phyloP scores from a whole-genome alignment of 1,284 basidiomycete genomes.

The Cutaneotrichosporon mucoides region DNA sequence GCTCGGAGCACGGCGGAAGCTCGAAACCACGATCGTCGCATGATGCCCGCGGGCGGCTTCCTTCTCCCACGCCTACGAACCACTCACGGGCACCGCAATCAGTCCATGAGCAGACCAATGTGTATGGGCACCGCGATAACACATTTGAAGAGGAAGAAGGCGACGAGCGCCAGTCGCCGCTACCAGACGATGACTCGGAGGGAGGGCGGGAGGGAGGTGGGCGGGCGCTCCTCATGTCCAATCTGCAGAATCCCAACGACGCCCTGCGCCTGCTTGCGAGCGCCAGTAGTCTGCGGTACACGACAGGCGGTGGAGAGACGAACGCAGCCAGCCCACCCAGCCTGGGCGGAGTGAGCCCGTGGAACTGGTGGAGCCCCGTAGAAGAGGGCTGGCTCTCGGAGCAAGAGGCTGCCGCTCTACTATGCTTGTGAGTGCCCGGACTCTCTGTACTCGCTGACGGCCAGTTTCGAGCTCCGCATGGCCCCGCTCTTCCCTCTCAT shows the following conservation, averaged over 20 bases:
- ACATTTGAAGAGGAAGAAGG: background rate
- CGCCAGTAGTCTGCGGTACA: slow-evolving; percentile 5
- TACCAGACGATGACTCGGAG: background rate
- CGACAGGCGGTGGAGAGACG: background rate
- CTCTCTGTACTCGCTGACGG: background rate
- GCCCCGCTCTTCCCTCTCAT: slow-evolving; percentile 16
- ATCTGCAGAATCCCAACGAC: slow-evolving; percentile 17
- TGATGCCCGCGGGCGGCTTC: too few relatives aligned
- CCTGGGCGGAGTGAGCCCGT: background rate
- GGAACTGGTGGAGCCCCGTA: slow-evolving; percentile 3
- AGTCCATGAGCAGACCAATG: too few relatives aligned
- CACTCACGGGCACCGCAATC: too few relatives aligned
- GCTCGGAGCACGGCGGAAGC: too few relatives aligned
- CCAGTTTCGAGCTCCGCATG: slow-evolving; percentile 16
- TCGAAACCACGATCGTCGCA: too few relatives aligned
- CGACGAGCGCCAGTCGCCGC: background rate
- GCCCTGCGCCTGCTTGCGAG: slow-evolving; percentile 15
- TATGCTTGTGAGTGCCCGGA: slow-evolving; percentile 6
- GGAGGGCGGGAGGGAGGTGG: background rate
- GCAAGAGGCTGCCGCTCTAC: slow-evolving; percentile 8
- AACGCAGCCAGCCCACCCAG: background rate
- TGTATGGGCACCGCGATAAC: too few relatives aligned
- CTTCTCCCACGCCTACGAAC: too few relatives aligned
- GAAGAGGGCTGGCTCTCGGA: slow-evolving; percentile 7
- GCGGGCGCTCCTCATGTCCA: slow-evolving; percentile 6